phyloP scores from a whole-genome alignment of 208 protist species.

The Acanthamoeba triangularis region DNA sequence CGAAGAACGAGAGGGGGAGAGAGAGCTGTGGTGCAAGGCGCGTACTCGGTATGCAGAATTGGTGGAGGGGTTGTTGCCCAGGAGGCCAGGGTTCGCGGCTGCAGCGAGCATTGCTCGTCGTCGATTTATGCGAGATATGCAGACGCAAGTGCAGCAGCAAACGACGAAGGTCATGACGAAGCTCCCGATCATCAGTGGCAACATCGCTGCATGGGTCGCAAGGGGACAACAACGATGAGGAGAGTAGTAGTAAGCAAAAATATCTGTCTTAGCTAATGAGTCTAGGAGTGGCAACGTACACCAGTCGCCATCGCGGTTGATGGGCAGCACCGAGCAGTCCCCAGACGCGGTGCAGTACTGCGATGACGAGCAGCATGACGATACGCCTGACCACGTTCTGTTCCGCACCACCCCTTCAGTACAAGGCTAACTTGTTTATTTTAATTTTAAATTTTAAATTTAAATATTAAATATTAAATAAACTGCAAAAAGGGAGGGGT shows the following conservation, averaged over 20 bases:
- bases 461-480: not conserved
- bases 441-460: not conserved
- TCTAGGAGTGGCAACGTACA: not conserved
- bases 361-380: constrained; percentile 6
- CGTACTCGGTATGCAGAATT: constrained; percentile 54
- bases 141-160: constrained; percentile 58
- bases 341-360: constrained; percentile 38
- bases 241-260: not conserved
- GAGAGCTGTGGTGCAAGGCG: not conserved
- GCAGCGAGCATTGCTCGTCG: not conserved
- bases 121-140: constrained; percentile 51
- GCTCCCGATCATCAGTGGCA: constrained; percentile 66
- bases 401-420: not conserved
- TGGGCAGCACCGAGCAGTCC: not conserved
- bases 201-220: not conserved
- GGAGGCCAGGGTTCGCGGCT: constrained; percentile 29
- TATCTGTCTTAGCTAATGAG: not conserved
- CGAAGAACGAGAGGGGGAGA: not conserved
- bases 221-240: not conserved
- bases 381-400: constrained; percentile 14
- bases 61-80: not conserved
- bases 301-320: not conserved
- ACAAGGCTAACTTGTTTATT: not conserved
- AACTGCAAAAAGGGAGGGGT: not conserved
- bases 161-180: constrained; percentile 51